These are phyloP conservation scores for Leishmania arabica DNA, from an alignment of 208 protist species.

Conservation along the genomic window DNA sequence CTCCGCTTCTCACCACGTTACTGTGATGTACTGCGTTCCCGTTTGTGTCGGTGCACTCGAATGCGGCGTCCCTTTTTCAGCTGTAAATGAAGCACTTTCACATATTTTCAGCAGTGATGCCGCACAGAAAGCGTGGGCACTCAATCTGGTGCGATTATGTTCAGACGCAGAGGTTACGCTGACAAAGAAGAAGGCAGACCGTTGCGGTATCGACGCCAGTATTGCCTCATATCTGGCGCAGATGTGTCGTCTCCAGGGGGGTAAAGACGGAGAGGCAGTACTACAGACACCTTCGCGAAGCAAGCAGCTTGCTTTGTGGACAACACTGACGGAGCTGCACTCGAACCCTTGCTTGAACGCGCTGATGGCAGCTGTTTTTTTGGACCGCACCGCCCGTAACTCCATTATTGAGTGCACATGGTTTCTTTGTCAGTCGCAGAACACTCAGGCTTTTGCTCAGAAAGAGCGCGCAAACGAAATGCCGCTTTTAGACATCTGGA, in stretches of 20 bases:
- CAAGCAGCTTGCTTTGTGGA: slow-evolving; percentile 66
- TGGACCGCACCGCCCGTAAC: slow-evolving; percentile 25
- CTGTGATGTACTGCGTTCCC: slow-evolving; percentile 45
- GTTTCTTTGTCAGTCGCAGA: not conserved
- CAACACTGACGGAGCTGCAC: slow-evolving; percentile 31
- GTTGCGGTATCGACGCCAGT: slow-evolving; percentile 7
- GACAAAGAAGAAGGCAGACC: not conserved
- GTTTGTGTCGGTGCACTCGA: slow-evolving; percentile 51
- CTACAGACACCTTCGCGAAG: slow-evolving; percentile 42
- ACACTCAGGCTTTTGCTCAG: not conserved
- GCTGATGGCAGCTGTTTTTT: slow-evolving; percentile 43
- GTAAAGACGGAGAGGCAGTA: not conserved
- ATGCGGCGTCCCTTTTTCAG: slow-evolving; percentile 59
- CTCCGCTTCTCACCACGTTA: slow-evolving; percentile 14
- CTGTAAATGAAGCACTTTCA: slow-evolving; percentile 39
- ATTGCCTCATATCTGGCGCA: not conserved
- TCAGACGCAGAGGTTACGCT: slow-evolving; percentile 3
- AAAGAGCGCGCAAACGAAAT: not conserved
- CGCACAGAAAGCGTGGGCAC: slow-evolving; percentile 15
- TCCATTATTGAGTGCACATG: slow-evolving; percentile 25
- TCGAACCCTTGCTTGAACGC: slow-evolving; percentile 37
- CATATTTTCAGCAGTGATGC: slow-evolving; percentile 32
- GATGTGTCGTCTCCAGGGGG: slow-evolving; percentile 1
- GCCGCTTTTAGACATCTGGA: slow-evolving; percentile 20
- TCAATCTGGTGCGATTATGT: slow-evolving; percentile 27